Evolutionary conservation across 495 filamentous ascomycete species (phyloP), one percentile per base, ranked within the genome.

Genomic region (Hypomontagnella submonticulosa): DNA sequence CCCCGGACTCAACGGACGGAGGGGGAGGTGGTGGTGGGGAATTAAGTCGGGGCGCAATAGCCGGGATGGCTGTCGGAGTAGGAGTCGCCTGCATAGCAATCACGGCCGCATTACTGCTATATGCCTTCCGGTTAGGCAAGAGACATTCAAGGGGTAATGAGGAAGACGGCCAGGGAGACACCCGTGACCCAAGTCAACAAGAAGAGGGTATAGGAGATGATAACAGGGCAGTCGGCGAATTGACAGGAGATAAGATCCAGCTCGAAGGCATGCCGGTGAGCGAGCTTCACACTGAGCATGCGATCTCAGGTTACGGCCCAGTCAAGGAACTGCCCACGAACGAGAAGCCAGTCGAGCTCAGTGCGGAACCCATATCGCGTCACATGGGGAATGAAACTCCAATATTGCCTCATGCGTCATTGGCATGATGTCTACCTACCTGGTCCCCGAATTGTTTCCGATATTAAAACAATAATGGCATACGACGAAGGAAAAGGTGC

Each of bases 31-130:
- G 51, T 19, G 11, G 30, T 10, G 19, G 30, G 34, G 20, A 30
- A 18, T 59, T 74, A 6, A 61, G 54, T 23, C 13, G 27, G n/a
- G 70, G 70, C 1, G 61, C 67, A 0, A 73, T 73, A 49, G 67
- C 57, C n/a, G 72, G 72, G 9, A 71, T 74, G 33, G 67, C 64
- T 10, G 64, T 73, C 0, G 72, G 70, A 5, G 70, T 48, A 7
- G 72, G 27, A 9, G 33, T 66, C 12, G 63, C 36, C 0, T 34
- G 42, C 27, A 53, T 72, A 1, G 32, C 27, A 1, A 53, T 68
- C 8, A 68, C 63, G 9, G 47, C 63, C 0, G 67, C 40, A 0
- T 38, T 73, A 0, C 9, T 73, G 3, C 34, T 73, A 10, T 16
- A 66, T 18, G 63, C 59, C 15, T 71, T 73, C 54, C 63, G 67